These are phyloP conservation scores for Raffaelea deltoideospora DNA, from an alignment of 2,329 filamentous ascomycete species.

Conservation along the genomic window DNA sequence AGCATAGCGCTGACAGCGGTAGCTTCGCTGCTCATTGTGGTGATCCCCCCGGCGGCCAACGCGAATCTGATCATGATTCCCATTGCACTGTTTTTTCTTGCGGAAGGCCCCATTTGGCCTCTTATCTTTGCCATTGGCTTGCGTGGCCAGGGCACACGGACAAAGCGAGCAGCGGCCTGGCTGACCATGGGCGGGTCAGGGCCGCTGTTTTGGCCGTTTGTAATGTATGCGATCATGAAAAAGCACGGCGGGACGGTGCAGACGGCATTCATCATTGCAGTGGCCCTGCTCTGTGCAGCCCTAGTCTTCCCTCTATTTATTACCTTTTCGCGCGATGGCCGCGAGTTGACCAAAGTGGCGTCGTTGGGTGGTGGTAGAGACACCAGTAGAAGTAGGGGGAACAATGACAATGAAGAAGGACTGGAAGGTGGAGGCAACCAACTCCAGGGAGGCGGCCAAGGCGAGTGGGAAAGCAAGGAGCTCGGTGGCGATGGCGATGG, in stretches of 20 bases:
- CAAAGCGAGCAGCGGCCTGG: conserved; percentile 62
- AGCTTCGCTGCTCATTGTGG: conserved; percentile 31
- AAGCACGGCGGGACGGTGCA: conserved; percentile 43
- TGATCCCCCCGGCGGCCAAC: conserved; percentile 24
- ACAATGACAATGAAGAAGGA: no score
- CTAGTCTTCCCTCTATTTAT: conserved; percentile 35
- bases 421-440: no score
- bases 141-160: conserved; percentile 63
- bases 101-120: conserved; percentile 71
- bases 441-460: no score
- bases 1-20: conserved; percentile 47
- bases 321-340: conserved; percentile 28
- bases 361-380: conserved; percentile 1
- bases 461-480: no score
- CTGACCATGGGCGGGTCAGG: conserved; percentile 65
- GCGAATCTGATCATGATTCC: conserved; percentile 41
- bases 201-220: conserved; percentile 58
- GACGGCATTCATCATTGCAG: conserved; percentile 48
- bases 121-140: conserved; percentile 69
- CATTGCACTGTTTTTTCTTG: conserved; percentile 58
- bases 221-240: conserved; percentile 55
- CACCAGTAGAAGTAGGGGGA: no score
- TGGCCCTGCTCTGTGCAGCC: conserved; percentile 32
- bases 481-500: no score
- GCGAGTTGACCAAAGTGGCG: conserved; percentile 14